Evolutionary conservation across 495 filamentous ascomycete genomes (phyloP), one percentile per base, ranked within the genome.

Genomic region (Penicillium chermesinum): DNA sequence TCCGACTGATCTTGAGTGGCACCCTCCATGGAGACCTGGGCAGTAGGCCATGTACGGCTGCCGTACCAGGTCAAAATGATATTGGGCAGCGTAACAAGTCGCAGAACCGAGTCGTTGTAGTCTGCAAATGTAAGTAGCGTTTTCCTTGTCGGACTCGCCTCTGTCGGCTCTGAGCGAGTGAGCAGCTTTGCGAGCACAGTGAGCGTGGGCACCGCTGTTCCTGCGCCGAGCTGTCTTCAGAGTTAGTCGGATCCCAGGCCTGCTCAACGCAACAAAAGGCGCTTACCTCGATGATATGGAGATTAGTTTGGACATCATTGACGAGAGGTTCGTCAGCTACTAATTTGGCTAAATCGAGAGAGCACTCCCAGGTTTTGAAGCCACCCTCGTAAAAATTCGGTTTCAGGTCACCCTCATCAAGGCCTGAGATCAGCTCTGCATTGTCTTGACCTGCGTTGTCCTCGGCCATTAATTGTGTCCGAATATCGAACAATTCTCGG

Each of bases 301-400:
- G 62, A 41, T 71, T 70, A 19, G 61, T 52, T 38, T 68, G 66
- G 36, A 68, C 58, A n/a, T 61, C 39, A 2, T 19, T 36, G 13
- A 45, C 33, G 2, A 46, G 53, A 9, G 35, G 44, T 19, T 66
- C 60, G 2, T 50, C 44, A 22, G 52, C 36, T 36, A 64, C 54
- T 18, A 88, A 77, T 55, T 78, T 85, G 13, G 88, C 90, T 15
- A 98, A 69, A 68, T 97, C 93, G 44, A 94, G 69, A 9, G 86
- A 84, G 69, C 93, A 95, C 69, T 98, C 93, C 93, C 93, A 98
- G 53, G 88, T 95, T 72, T 98, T 97, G 69, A 96, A 91, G n/a
- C 93, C 93, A 32, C 93, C 93, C 64, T 98, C 93, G 65, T 98
- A 98, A 58, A 96, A 83, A 51, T 86, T 85, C 10, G 88, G 87